phyloP scores from a whole-genome alignment of 2,329 filamentous ascomycete species.

The Aspergillus novoparasiticus region DNA sequence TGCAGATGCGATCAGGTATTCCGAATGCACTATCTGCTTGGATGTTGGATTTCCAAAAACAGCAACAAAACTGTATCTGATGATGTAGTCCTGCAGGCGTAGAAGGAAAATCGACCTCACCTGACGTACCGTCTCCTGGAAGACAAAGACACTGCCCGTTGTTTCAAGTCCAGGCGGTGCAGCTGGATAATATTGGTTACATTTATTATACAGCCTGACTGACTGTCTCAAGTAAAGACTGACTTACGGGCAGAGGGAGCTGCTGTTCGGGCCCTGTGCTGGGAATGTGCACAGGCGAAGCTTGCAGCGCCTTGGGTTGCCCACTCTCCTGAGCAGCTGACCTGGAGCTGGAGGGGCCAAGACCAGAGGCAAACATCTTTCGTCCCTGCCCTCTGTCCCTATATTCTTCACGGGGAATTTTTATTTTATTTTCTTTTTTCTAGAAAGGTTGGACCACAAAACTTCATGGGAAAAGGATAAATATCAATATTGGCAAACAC shows the following conservation, averaged over 20 bases:
- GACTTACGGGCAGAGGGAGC: not conserved
- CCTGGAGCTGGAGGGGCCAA: conserved; percentile 13
- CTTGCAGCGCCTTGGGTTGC: not conserved
- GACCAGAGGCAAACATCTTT: conserved; percentile 10
- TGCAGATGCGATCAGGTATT: conserved; percentile 17
- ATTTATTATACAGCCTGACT: not conserved
- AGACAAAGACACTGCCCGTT: not conserved
- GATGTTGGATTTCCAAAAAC: conserved; percentile 20
- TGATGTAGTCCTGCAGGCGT: conserved; percentile 18
- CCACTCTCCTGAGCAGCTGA: conserved; percentile 15
- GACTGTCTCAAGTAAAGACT: conserved; percentile 5
- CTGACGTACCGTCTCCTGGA: conserved; percentile 7
- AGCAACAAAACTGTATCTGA: conserved; percentile 18
- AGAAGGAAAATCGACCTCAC: not conserved
- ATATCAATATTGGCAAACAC: not conserved
- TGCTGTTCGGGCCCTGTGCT: not conserved
- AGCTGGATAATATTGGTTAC: not conserved
- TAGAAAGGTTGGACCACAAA: not conserved
- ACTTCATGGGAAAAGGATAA: not conserved
- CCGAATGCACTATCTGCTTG: conserved; percentile 6
- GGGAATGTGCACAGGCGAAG: not conserved
- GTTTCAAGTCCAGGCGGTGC: not conserved
- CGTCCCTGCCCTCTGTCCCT: not conserved
- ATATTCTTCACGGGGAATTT: not conserved
- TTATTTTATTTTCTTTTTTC: not conserved